phyloP scores from a whole-genome alignment of 208 protist species.

The Hexamita inflata region DNA sequence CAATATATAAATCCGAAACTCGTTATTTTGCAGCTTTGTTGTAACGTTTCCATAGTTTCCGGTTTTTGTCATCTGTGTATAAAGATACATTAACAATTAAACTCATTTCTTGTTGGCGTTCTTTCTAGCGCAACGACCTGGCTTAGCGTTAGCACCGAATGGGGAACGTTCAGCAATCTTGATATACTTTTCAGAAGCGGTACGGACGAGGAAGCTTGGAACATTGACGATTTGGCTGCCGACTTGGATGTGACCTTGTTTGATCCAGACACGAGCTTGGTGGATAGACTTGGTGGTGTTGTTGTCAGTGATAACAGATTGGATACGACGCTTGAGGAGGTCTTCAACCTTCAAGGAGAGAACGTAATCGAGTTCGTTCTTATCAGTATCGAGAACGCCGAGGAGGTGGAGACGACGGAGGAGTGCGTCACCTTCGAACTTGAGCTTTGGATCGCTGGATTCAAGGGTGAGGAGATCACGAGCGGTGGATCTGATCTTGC shows the following conservation, averaged over 20 bases:
- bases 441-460: conserved; percentile 75
- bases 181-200: conserved; percentile 93
- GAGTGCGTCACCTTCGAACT: conserved; percentile 92
- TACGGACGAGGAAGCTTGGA: conserved; percentile 93
- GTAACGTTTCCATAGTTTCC: too few relatives aligned
- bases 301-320: conserved; percentile 93
- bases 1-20: too few relatives aligned
- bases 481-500: conserved; percentile 92
- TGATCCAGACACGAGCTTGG: conserved; percentile 95
- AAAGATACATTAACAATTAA: too few relatives aligned
- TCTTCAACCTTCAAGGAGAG: conserved; percentile 92
- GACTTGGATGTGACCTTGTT: conserved; percentile 95
- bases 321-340: conserved; percentile 97
- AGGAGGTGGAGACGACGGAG: conserved; percentile 90
- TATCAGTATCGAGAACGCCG: conserved; percentile 88
- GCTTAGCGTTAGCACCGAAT: conserved; percentile 68
- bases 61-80: too few relatives aligned
- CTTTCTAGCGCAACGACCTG: too few relatives aligned
- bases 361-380: conserved; percentile 99
- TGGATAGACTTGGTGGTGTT: conserved; percentile 96
- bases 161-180: conserved; percentile 81
- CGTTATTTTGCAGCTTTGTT: too few relatives aligned
- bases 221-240: conserved; percentile 97
- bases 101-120: too few relatives aligned
- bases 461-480: conserved; percentile 93